phyloP scores from a whole-genome alignment of 805 yeast species.

The Cyberlindnera suaveolens region DNA sequence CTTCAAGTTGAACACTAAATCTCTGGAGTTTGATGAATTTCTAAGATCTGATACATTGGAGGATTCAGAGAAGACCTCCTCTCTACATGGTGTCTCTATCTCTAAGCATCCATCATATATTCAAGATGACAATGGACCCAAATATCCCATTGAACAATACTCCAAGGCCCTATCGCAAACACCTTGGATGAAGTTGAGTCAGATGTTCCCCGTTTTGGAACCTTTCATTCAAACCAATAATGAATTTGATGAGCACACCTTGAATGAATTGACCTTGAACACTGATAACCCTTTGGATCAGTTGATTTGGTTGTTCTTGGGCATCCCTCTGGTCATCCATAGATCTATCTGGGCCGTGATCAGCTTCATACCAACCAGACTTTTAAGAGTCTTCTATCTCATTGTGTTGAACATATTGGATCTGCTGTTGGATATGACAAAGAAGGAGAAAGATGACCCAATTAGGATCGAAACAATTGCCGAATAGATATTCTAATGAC shows the following conservation, averaged over 20 bases:
- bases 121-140: conserved; percentile 1
- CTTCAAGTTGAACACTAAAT: conserved; percentile 2
- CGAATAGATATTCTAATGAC: no score
- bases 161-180: not conserved
- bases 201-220: not conserved
- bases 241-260: conserved; percentile 4
- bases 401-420: conserved; percentile 9
- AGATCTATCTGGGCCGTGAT: conserved; percentile 10
- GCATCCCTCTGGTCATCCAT: conserved; percentile 6
- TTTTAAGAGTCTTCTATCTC: conserved; percentile 4
- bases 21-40: conserved; percentile 5
- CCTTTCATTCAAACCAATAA: not conserved
- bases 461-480: not conserved
- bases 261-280: conserved; percentile 4
- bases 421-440: conserved; percentile 7
- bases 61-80: not conserved
- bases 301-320: conserved; percentile 3
- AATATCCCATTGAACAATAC: conserved; percentile 3
- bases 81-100: conserved; percentile 7
- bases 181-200: not conserved
- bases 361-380: conserved; percentile 11
- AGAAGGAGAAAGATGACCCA: conserved; percentile 1
- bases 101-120: conserved; percentile 4
- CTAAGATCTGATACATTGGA: not conserved
- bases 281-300: not conserved